These are phyloP conservation scores for Tuber umbilicatum DNA, from an alignment of 495 filamentous ascomycete species.

Conservation along the genomic window DNA sequence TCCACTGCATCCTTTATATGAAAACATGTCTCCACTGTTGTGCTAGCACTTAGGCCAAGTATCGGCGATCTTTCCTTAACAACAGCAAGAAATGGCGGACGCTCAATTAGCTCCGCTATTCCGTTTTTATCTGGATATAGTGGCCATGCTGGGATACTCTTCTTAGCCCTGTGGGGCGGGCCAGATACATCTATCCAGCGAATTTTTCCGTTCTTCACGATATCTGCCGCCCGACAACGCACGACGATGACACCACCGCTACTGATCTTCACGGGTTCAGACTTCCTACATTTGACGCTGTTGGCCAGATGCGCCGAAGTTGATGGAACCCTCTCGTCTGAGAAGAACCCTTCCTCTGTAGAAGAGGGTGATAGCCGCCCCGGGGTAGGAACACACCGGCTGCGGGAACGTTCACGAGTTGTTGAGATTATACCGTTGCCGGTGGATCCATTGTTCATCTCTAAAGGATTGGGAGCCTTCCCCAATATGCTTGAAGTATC, in stretches of 20 bases:
- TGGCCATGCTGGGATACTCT: conserved; percentile 4
- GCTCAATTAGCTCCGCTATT: conserved; percentile 44
- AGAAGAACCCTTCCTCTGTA: background rate
- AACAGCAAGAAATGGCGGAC: conserved; percentile 49
- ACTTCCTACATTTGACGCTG: background rate
- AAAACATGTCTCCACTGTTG: conserved; percentile 55
- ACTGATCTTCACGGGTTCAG: background rate
- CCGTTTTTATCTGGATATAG: background rate
- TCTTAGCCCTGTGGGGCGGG: background rate
- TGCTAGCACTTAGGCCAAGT: conserved; percentile 48
- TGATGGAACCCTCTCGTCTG: background rate
- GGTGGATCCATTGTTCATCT: background rate
- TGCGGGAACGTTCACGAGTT: background rate
- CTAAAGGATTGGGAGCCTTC: background rate
- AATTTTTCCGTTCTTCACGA: background rate
- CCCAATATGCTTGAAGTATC: background rate
- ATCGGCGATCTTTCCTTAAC: conserved; percentile 51
- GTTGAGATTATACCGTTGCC: background rate
- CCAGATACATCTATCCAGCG: background rate
- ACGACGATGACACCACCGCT: background rate
- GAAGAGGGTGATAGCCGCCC: background rate
- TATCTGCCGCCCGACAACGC: background rate
- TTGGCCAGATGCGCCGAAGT: background rate
- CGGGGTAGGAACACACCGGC: background rate
- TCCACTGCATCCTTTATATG: conserved; percentile 53